Base-by-base conservation (phyloP, 352 stramenopile species). In the Phytophthora multivora region DNA sequence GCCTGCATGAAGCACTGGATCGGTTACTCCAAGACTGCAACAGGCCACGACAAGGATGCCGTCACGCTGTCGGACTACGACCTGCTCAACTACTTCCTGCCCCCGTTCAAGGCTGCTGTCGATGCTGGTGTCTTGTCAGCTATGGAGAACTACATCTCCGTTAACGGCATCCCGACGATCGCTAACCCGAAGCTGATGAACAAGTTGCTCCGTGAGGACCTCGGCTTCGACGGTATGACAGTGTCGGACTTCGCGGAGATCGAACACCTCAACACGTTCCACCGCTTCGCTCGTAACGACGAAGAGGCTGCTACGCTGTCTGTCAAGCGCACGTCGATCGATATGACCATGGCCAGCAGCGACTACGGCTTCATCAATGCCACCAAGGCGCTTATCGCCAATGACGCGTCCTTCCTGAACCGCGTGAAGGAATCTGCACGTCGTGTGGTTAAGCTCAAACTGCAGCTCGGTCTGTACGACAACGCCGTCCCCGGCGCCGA, bases 141-240 rank as follows among this genome's bases (percentile, higher is more conserved):
- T 1, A 98, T 98, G 94, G 91, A 97, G 65, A 93, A 68, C 51
- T 98, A 98, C 77, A 95, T 90, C 39, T 92, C 95, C 42, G 58
- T 96, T 40, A 96, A 96, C 46, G 90, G 89, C 16, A 83, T 97
- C 15, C 93, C 93, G 0, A 88, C 96, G 8, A 85, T 96, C 10
- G 79, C 77, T 11, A 97, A 91, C 45, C 58, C 71, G 4, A 81
- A 91, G 42, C 77, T 91, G 38, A 73, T 97, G 26, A 64, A 83
- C 18, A 76, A 86, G n/a, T 50, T 98, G 33, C 59, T 98, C 6
- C 77, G 91, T 26, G 53, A 84, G 5, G 69, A 95, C 39, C 51
- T 98, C 57, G 69, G 64, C 8, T 98, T 96, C 50, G 54, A 92
- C 11, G 89, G 89, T 9, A 71, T 97, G 59, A 51, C 96, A 2